Evolutionary conservation across 176 grass and related monocot species (phyloP).

Genomic region (Alloteropsis semialata): DNA sequence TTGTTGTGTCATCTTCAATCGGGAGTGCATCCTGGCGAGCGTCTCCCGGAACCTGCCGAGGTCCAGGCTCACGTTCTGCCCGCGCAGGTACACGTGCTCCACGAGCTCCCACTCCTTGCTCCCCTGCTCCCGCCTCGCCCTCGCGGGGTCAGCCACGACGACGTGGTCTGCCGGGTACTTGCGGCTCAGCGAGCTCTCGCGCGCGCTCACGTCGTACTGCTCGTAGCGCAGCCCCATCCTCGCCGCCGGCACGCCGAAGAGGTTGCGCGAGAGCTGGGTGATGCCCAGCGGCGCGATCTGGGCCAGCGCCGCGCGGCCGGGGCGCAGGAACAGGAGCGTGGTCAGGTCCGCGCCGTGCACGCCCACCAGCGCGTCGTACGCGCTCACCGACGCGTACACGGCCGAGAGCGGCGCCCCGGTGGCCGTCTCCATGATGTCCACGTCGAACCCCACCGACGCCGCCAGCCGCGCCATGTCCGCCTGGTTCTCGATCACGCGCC

Average conservation of each 20-base stretch:
- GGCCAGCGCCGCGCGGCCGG: slow-evolving; percentile 26
- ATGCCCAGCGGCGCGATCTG: slow-evolving; percentile 66
- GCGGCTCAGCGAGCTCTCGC: slow-evolving; percentile 58
- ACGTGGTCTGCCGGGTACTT: slow-evolving; percentile 30
- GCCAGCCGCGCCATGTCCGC: slow-evolving; percentile 22
- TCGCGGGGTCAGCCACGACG: slow-evolving; percentile 35
- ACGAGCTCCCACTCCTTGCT: slow-evolving; percentile 37
- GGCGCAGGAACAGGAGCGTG: slow-evolving; percentile 50
- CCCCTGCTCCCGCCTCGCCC: slow-evolving; percentile 20
- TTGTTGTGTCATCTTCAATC: not conserved
- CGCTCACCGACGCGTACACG: slow-evolving; percentile 36
- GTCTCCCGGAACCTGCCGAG: slow-evolving; percentile 33
- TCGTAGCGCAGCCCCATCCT: slow-evolving; percentile 60
- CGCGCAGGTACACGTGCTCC: slow-evolving; percentile 42
- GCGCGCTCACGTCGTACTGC: slow-evolving; percentile 42
- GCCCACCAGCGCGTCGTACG: slow-evolving; percentile 50
- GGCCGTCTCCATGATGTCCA: slow-evolving; percentile 46
- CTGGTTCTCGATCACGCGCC: slow-evolving; percentile 71
- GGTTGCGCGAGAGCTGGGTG: slow-evolving; percentile 18
- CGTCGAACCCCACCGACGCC: slow-evolving; percentile 34
- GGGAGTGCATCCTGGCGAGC: slow-evolving; percentile 10
- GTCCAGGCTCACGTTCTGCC: slow-evolving; percentile 68
- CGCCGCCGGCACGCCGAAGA: slow-evolving; percentile 46
- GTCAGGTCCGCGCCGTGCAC: slow-evolving; percentile 65
- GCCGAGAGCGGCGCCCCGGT: slow-evolving; percentile 23